Conservation (phyloP, 306 rosid species). For the Luffa aegyptiaca region DNA sequence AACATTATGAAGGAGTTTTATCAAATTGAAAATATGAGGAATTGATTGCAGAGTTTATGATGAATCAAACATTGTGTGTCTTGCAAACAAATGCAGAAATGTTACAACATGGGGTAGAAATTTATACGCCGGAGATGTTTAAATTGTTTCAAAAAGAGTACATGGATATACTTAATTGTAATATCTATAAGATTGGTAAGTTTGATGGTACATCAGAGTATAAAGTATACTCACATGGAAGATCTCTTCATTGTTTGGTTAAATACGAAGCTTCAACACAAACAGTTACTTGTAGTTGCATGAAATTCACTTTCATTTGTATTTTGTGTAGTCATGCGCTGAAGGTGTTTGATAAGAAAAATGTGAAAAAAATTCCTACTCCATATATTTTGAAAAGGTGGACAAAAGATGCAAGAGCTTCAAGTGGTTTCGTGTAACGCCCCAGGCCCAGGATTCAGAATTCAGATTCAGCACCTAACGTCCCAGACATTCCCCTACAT, state of each 20-base stretch:
- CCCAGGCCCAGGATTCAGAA: too few species aligned
- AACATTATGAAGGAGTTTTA: conserved; percentile 4
- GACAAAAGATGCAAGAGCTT: not conserved
- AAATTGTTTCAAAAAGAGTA: not conserved
- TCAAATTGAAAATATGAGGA: not conserved
- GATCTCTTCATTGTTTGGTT: not conserved
- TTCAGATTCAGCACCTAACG: too few species aligned
- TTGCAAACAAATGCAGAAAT: not conserved
- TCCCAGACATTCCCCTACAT: too few species aligned
- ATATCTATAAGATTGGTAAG: not conserved
- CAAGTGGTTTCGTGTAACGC: not conserved
- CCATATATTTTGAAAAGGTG: not conserved
- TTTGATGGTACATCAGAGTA: not conserved
- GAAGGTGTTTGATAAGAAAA: not conserved
- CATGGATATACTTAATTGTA: not conserved
- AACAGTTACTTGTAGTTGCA: not conserved
- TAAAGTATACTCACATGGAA: not conserved
- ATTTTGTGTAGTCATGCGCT: not conserved
- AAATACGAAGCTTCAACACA: not conserved
- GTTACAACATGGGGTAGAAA: not conserved
- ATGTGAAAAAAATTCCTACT: not conserved
- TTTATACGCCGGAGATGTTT: not conserved
- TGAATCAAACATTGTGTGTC: not conserved
- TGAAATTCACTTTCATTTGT: not conserved
- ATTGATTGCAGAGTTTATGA: not conserved